Base-by-base conservation (phyloP, 345 rosid genomes). In the Populus davidiana region DNA sequence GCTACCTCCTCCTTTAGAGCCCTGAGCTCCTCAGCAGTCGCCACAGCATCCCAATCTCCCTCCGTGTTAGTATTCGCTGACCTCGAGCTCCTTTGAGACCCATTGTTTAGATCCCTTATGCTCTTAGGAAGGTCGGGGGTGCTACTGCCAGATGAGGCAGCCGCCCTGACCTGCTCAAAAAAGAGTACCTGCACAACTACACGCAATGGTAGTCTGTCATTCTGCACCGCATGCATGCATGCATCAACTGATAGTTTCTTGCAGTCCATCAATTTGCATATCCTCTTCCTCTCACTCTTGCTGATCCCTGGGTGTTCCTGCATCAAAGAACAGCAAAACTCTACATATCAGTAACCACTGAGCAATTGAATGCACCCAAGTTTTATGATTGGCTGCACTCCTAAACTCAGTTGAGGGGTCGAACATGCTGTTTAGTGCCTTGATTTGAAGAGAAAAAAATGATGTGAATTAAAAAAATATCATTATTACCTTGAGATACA, bases 231-330 rank as follows among this genome's bases (percentile, higher is more conserved):
- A 27, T 90, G 98, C 91, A 88, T 83, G 80, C 95, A 89, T 11
- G 98, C 95, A 63, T 93, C 95, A 11, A 83, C 92, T 1, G 98
- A 91, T 31, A 93, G 89, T 79, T 93, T 93, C 85, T 90, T 80
- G 84, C 98, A 93, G 81, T 93, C 97, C 98, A 93, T 93, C 74
- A 93, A 73, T 72, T 87, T 92, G 88, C 98, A 93, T 81, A 92
- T 88, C 78, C 83, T 88, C 87, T 89, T 93, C 85, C 93, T 90
- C 72, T 93, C 98, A 35, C 88, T 80, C 86, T 93, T 93, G 86
- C 87, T 87, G 76, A 93, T 89, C 25, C 86, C 89, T 1, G 84
- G 88, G 77, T 93, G 98, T 73, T 87, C 97, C 98, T 93, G 86
- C 85, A 78, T 69, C 12, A 13, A 74, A 65, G 70, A 69, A 67